phyloP scores from a whole-genome alignment of 2,329 filamentous ascomycete species.

The Atkinsonella hypoxylon region DNA sequence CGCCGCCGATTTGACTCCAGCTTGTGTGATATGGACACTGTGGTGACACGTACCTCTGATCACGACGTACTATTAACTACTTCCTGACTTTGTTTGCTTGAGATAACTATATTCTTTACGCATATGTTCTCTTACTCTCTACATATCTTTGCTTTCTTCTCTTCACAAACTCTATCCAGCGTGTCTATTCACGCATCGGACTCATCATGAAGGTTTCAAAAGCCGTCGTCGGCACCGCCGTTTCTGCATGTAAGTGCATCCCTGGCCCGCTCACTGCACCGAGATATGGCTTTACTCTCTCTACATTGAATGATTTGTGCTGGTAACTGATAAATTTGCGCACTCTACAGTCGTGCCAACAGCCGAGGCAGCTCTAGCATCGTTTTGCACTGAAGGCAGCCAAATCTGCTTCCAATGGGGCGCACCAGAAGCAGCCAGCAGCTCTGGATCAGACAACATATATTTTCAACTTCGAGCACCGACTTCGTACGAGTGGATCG shows the following conservation, averaged over 20 bases:
- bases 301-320: neutral
- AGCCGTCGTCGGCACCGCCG: neutral
- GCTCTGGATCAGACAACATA: constrained; percentile 39
- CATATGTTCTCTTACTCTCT: neutral
- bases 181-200: neutral
- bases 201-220: neutral
- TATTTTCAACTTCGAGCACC: constrained; percentile 49
- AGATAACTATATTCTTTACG: neutral
- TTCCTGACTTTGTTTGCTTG: neutral
- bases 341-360: neutral
- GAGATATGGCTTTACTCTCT: neutral
- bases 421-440: constrained; percentile 37
- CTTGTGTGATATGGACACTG: neutral
- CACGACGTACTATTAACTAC: neutral
- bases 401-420: constrained; percentile 42
- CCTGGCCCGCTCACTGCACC: neutral
- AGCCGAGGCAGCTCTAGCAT: neutral
- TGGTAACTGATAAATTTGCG: neutral
- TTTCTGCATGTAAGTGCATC: constrained; percentile 1
- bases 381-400: neutral
- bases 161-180: too few species aligned
- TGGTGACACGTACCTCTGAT: neutral
- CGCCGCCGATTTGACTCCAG: neutral
- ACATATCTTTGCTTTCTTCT: too few species aligned
- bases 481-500: constrained; percentile 42